Evolutionary conservation across 176 grass and related monocot genomes (phyloP), one percentile per base, ranked within the genome.

Genomic region (Oropetium thomaeum): DNA sequence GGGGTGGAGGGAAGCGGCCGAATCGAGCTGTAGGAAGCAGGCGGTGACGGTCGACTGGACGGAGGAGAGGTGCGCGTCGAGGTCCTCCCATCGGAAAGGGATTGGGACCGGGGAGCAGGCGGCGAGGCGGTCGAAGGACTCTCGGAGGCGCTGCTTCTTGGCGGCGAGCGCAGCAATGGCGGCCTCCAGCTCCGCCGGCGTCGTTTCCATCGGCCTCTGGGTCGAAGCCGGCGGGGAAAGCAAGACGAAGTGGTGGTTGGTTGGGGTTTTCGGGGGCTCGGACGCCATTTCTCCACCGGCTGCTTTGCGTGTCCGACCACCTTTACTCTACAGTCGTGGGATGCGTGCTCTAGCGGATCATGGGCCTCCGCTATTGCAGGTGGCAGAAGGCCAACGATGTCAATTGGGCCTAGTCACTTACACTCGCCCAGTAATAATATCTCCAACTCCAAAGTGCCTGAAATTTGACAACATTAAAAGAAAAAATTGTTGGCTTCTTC

Each of bases 1-100:
- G 74, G 58, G 33, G 12, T 77, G 35, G 45, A 2, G 22, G 22
- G 70, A 22, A 22, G 17, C 6, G 27, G 59, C n/a, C n/a, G n/a
- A 6, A 30, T 48, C 35, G 76, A 64, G 38, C 29, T 53, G 35
- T 48, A 35, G 17, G 78, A 82, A 74, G 33, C 52, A 62, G n/a
- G 7, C 27, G 49, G 58, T 17, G 22, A 55, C 3, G 52, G 52
- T 3, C 71, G 52, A 23, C 43, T 76, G 58, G 35, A 90, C 14
- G 79, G 87, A 44, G 23, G 83, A 85, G 69, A 86, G 34, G 79
- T 90, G 79, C 55, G 69, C 47, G 62, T 86, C 70, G 69, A 90
- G 37, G 79, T 90, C 83, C 40, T 82, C 76, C 88, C 83, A 90
- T 44, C 61, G 70, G 74, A 86, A 58, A 30, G 87, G 65, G 44